Evolutionary conservation across 2,329 filamentous ascomycete species (phyloP).

Genomic region (Ceratocystis diversiconidia): DNA sequence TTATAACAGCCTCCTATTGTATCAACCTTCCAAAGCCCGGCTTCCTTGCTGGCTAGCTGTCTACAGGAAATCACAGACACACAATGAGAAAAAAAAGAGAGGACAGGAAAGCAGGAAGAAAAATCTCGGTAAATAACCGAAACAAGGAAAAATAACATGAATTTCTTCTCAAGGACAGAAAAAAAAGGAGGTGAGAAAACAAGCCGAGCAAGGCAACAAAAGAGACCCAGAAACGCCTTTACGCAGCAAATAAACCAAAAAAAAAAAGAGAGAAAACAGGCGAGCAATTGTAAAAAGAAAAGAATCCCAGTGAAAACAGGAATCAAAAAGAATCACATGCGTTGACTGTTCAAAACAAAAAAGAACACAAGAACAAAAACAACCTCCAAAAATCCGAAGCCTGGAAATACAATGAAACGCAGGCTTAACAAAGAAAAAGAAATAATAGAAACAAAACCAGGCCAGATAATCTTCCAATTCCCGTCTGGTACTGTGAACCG

Average conservation of each 20-base stretch:
- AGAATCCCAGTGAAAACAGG: too few relatives aligned
- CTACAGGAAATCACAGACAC: background rate
- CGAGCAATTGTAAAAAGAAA: too few relatives aligned
- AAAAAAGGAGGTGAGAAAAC: background rate
- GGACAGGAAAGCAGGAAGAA: background rate
- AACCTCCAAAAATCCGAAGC: too few relatives aligned
- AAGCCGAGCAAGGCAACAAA: background rate
- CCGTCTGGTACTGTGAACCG: conserved; percentile 16
- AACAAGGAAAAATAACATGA: background rate
- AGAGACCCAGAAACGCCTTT: too few relatives aligned
- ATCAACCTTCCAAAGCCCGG: too few relatives aligned
- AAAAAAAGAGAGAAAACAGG: background rate
- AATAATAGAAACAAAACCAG: conserved; percentile 9
- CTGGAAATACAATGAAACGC: background rate
- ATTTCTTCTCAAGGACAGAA: background rate
- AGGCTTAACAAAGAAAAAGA: conserved; percentile 5
- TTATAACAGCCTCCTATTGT: too few relatives aligned
- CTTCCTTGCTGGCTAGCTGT: too few relatives aligned
- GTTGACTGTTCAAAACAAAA: background rate
- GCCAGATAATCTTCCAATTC: conserved; percentile 11
- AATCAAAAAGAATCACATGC: too few relatives aligned
- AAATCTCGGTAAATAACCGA: conserved; percentile 7
- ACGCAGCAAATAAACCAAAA: background rate
- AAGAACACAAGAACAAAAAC: background rate
- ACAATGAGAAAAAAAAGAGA: background rate